Percentiles rank a stretch among this genome's conserved stretches.
Conservation (phyloP, 2,329 filamentous ascomycete species). For the Cladophialophora psammophila region DNA sequence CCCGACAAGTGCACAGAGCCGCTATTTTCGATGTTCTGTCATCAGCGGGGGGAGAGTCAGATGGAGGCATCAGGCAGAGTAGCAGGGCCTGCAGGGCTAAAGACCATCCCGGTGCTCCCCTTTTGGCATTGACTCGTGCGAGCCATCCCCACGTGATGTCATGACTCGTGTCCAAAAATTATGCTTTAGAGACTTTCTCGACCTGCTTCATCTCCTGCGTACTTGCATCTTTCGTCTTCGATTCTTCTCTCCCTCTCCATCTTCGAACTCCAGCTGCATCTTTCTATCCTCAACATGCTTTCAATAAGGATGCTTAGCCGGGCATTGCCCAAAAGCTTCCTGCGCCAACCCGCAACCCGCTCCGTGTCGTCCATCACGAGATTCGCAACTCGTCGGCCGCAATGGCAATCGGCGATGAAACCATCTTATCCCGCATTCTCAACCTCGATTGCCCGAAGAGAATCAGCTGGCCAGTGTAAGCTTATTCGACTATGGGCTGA, state of each 20-base stretch:
- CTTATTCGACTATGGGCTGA: background rate
- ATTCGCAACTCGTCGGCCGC: constrained; percentile 58
- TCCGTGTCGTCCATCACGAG: constrained; percentile 58
- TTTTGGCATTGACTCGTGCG: background rate
- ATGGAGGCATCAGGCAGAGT: background rate
- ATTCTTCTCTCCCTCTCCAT: background rate
- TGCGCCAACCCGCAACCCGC: constrained; percentile 64
- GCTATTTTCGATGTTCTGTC: background rate
- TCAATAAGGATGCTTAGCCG: constrained; percentile 71
- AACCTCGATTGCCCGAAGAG: constrained; percentile 51
- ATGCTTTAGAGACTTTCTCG: constrained; percentile 3
- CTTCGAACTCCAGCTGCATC: background rate
- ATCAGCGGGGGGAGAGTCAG: background rate
- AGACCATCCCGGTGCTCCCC: background rate
- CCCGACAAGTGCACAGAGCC: background rate
- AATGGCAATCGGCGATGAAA: constrained; percentile 55
- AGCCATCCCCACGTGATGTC: background rate
- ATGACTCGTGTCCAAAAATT: constrained; percentile 8
- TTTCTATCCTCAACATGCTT: constrained; percentile 63
- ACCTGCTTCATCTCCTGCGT: background rate
- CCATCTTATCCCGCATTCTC: constrained; percentile 56
- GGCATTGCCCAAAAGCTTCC: constrained; percentile 69
- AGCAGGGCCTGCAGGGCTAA: background rate
- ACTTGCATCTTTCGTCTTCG: constrained; percentile 14
- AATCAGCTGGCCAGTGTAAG: constrained; percentile 58